A percentile compares a stretch with the other conserved stretches of the same genome.
Evolutionary conservation across 78 protist genomes (phyloP).

Genomic region (Mantamonas sphyraenae): DNA sequence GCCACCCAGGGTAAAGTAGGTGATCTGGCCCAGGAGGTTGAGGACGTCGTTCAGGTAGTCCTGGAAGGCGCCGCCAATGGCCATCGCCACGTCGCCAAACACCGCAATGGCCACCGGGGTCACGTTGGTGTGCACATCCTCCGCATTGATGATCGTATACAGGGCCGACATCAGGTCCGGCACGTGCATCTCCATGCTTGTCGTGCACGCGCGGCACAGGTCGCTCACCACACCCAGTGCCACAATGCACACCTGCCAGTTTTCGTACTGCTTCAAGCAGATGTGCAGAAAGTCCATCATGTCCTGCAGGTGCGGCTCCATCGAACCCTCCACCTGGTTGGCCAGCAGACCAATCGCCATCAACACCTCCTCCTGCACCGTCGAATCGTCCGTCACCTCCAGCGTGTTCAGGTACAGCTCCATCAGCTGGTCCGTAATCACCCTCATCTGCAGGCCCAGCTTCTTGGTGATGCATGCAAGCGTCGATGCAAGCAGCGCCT

Average conservation of each 20-base stretch:
- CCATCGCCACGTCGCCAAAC: conserved; percentile 84
- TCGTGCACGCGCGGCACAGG: conserved; percentile 59
- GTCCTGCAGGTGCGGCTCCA: neutral
- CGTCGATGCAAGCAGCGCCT: conserved; percentile 25
- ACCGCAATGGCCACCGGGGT: conserved; percentile 62
- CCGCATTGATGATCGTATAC: conserved; percentile 23
- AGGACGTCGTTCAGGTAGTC: conserved; percentile 37
- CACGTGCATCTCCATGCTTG: conserved; percentile 17
- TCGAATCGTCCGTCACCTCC: conserved; percentile 13
- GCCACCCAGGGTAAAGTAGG: neutral
- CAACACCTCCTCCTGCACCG: conserved; percentile 73
- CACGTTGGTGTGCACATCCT: conserved; percentile 35
- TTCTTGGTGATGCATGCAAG: conserved; percentile 18
- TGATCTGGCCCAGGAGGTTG: conserved; percentile 39
- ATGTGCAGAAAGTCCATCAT: neutral
- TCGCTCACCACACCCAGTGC: conserved; percentile 73
- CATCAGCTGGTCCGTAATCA: conserved; percentile 61
- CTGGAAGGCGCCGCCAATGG: conserved; percentile 51
- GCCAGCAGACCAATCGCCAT: conserved; percentile 61
- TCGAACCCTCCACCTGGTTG: neutral
- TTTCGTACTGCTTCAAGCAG: neutral
- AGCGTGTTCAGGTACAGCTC: conserved; percentile 40
- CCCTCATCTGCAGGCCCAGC: neutral
- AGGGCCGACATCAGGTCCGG: conserved; percentile 42
- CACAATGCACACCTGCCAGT: conserved; percentile 25